Base-by-base conservation (phyloP, 495 filamentous ascomycete genomes). In the Pseudotulostoma volvatum region DNA sequence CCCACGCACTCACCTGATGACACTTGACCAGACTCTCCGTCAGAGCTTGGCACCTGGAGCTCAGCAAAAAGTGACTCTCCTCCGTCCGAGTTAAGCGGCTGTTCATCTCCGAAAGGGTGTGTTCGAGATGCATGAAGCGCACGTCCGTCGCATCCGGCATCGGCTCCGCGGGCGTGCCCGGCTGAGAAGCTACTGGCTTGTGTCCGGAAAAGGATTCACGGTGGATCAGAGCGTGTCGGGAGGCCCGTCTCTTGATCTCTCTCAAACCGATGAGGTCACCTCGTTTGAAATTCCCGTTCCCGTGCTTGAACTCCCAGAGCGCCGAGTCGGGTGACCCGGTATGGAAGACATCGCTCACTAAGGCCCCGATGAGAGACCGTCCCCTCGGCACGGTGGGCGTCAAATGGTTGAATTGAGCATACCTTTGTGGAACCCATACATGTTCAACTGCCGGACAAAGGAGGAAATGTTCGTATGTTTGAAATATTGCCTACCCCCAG, bases 361-460 rank as follows among this genome's bases (percentile, higher is more conserved):
- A n/a, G n/a, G n/a, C n/a, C n/a, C n/a, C n/a, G 45, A 33, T 40
- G 16, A 18, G 36, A 37, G 30, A 31, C 13, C 36, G 38, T 44
- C 14, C 41, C 23, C 19, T 17, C 3, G 8, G 20, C 7, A 31
- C 18, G 33, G n/a, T 39, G 1, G 14, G 9, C 13, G 31, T 8
- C 14, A 39, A 19, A 17, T 13, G 18, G 8, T 13, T 13, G 13
- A 17, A 5, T 21, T 3, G 14, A 36, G 43, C 68, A 36, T 67
- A 90, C 90, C 90, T 85, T 97, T 97, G 60, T 97, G 90, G 64
- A 97, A 97, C 1, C 90, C 90, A 49, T 97, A 97, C 90, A 97
- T 97, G 54, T 97, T 97, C 38, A 97, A 66, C 60, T 97, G 90
- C 35, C 90, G 76, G 25, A 97, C 90, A 54, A 97, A 97, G 7